Evolutionary conservation across 176 grass and related monocot genomes (phyloP).

Genomic region (Pontederia crassipes): DNA sequence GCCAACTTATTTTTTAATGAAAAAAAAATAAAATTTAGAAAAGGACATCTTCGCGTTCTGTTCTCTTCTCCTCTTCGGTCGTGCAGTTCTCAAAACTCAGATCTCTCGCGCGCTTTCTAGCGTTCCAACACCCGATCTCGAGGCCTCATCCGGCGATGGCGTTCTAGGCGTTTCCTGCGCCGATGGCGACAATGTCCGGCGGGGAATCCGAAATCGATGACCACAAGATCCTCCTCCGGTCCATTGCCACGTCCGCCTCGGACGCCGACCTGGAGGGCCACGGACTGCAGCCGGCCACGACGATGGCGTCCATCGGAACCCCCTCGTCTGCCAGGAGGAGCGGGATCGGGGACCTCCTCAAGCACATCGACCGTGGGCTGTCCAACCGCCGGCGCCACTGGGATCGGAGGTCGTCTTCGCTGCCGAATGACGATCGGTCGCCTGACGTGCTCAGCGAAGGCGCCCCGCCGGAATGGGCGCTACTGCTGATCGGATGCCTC

Average conservation of each 20-base stretch:
- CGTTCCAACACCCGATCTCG: neutral
- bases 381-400: constrained; percentile 36
- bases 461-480: constrained; percentile 93
- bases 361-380: constrained; percentile 67
- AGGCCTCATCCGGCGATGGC: neutral
- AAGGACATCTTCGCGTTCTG: too few species aligned
- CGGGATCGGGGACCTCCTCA: constrained; percentile 53
- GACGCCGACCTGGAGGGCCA: constrained; percentile 24
- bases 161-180: constrained; percentile 6
- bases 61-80: too few species aligned
- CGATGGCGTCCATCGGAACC: constrained; percentile 21
- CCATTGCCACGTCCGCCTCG: constrained; percentile 29
- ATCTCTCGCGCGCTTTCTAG: too few species aligned
- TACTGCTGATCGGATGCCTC: constrained; percentile 89
- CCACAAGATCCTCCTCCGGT: constrained; percentile 27
- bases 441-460: constrained; percentile 67
- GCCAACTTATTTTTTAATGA: too few species aligned
- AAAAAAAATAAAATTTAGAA: too few species aligned
- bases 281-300: neutral
- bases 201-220: constrained; percentile 52
- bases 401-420: constrained; percentile 16
- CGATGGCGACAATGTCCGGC: constrained; percentile 31
- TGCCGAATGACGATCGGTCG: constrained; percentile 19
- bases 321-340: constrained; percentile 29
- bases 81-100: too few species aligned